phyloP scores from a whole-genome alignment of 495 filamentous ascomycete species.

The Thermothielavioides terrestris region DNA sequence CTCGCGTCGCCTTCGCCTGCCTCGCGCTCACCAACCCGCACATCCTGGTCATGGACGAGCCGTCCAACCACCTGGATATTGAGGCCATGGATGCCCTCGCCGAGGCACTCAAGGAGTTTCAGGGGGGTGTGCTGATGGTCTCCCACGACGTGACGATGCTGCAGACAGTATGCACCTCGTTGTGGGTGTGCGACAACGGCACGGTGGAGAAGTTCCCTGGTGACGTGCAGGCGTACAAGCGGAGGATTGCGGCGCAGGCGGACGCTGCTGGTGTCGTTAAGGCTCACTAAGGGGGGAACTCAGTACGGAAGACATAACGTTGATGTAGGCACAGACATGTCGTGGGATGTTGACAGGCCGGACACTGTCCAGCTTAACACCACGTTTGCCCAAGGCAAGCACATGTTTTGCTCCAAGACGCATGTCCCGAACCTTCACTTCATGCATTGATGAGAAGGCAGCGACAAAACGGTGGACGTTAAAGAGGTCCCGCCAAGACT shows the following conservation, averaged over 20 bases:
- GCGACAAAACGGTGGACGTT: neutral
- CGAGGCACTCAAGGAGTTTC: slow-evolving; percentile 72
- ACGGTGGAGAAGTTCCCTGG: slow-evolving; percentile 96
- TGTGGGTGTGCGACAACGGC: slow-evolving; percentile 96
- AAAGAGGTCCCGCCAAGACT: no score
- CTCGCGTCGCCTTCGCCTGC: slow-evolving; percentile 93
- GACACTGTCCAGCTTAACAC: no score
- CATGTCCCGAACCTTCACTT: no score
- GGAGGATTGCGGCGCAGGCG: slow-evolving; percentile 84
- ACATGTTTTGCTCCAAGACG: no score
- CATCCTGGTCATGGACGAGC: slow-evolving; percentile 96
- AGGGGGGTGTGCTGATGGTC: slow-evolving; percentile 96
- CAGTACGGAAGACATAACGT: neutral
- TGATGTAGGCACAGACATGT: neutral
- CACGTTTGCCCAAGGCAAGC: no score
- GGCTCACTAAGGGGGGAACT: slow-evolving; percentile 31
- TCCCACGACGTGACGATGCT: slow-evolving; percentile 97
- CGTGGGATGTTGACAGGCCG: no score
- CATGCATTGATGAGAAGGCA: neutral
- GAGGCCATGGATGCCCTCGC: slow-evolving; percentile 97
- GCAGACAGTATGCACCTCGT: slow-evolving; percentile 82
- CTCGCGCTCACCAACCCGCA: slow-evolving; percentile 88
- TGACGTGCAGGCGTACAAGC: slow-evolving; percentile 96
- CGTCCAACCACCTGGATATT: slow-evolving; percentile 97
- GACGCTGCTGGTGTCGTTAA: slow-evolving; percentile 76